Evolutionary conservation across 306 rosid genomes (phyloP), one percentile per base, ranked within the genome.

Genomic region (Quercus bicolor): DNA sequence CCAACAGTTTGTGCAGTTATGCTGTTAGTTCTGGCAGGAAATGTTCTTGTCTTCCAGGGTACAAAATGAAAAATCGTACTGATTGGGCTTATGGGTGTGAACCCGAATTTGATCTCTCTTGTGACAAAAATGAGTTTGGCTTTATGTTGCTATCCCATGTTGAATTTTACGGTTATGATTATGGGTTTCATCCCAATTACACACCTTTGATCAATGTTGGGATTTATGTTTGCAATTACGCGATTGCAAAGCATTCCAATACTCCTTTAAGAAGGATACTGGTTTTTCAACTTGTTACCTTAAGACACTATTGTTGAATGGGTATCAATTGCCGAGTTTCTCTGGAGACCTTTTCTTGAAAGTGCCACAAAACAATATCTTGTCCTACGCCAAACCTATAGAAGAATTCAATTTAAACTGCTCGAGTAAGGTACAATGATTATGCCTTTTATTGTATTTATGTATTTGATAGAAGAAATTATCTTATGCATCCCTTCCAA

Each of bases 81-180:
- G 79, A 78, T 26, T 82, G 86, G 80, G 59, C 77, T 19, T 34
- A 51, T 23, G 86, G 86, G 15, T 82, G 86, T 24, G 76, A 74
- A 53, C 62, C 79, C 2, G 48, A 54, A 13, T 37, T 37, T 37
- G 43, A 37, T 37, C 43, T 37, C 10, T 37, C 83, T 48, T 82
- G 84, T 60, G n/a, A 37, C 11, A 34, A 20, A 9, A 61, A 61
- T 24, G 70, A 72, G 69, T 80, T 65, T 33, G 26, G 18, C 29
- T 82, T 82, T 51, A 4, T 70, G n/a, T 33, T 9, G 10, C 19
- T 85, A 5, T 6, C 31, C 7, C 40, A 54, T 18, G 64, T 69
- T 33, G 81, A 78, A 2, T 82, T 64, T 29, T 78, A 53, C 20
- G 82, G 88, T 33, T 82, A 81, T 52, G 74, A 81, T 24, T 70